These are phyloP conservation scores for Durotheca rogersii DNA, from an alignment of 495 filamentous ascomycete species.

Conservation along the genomic window DNA sequence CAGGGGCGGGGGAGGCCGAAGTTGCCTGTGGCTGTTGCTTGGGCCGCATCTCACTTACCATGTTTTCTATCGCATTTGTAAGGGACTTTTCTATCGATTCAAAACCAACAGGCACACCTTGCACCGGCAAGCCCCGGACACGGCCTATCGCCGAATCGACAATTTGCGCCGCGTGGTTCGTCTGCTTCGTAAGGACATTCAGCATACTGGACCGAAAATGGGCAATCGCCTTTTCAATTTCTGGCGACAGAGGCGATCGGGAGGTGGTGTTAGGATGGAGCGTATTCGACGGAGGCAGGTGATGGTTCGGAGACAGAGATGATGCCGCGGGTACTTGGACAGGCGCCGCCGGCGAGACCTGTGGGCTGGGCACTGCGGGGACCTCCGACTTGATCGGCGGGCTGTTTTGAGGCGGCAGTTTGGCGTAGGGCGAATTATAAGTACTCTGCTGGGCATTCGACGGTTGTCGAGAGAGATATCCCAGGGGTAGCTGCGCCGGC, in stretches of 20 bases:
- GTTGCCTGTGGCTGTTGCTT: slow-evolving; percentile 26
- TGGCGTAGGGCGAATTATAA: slow-evolving; percentile 48
- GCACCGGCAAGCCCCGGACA: slow-evolving; percentile 30
- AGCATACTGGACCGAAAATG: slow-evolving; percentile 35
- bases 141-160: slow-evolving; percentile 32
- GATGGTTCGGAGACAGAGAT: slow-evolving; percentile 12
- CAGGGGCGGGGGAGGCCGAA: slow-evolving; percentile 27
- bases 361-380: slow-evolving; percentile 13
- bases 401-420: slow-evolving; percentile 35
- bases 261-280: slow-evolving; percentile 1
- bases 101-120: slow-evolving; percentile 29
- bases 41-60: slow-evolving; percentile 35
- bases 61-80: slow-evolving; percentile 29
- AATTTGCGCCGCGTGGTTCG: slow-evolving; percentile 28
- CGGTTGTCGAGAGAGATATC: slow-evolving; percentile 37
- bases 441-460: slow-evolving; percentile 39
- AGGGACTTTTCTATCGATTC: slow-evolving; percentile 30
- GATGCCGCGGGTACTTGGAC: slow-evolving; percentile 9
- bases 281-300: slow-evolving; percentile 10
- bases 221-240: slow-evolving; percentile 33
- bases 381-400: slow-evolving; percentile 25
- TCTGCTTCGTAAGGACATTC: slow-evolving; percentile 28
- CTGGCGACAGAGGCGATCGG: slow-evolving; percentile 17
- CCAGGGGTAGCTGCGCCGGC: slow-evolving; percentile 37
- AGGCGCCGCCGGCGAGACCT: slow-evolving; percentile 18